phyloP scores from a whole-genome alignment of 129 eudicot genomes.

The Ambrosia trifida region DNA sequence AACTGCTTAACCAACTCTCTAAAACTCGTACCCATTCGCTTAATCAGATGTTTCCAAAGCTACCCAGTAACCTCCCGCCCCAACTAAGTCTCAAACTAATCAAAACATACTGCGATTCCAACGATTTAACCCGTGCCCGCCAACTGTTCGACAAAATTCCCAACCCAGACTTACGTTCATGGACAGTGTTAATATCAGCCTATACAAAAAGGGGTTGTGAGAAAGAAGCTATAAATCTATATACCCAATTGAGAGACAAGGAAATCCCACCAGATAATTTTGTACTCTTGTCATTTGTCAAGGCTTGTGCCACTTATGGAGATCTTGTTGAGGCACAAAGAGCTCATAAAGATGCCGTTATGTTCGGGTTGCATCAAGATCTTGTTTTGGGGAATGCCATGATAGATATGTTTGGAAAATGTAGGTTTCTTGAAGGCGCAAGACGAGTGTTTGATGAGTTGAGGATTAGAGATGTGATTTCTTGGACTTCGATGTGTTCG shows the following conservation, averaged over 20 bases:
- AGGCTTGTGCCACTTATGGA: constrained; percentile 59
- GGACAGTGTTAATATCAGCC: constrained; percentile 63
- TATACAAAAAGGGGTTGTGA: constrained; percentile 49
- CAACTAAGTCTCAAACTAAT: constrained; percentile 53
- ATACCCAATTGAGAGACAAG: constrained; percentile 39
- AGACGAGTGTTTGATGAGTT: constrained; percentile 44
- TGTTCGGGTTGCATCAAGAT: constrained; percentile 47
- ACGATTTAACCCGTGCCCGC: constrained; percentile 69
- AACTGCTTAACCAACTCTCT: neutral
- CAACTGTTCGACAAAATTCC: constrained; percentile 69
- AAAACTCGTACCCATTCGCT: constrained; percentile 19
- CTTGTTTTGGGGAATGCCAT: constrained; percentile 56
- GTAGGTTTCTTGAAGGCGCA: constrained; percentile 51
- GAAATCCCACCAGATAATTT: constrained; percentile 53
- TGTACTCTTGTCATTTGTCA: constrained; percentile 53
- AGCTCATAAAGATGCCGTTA: constrained; percentile 42
- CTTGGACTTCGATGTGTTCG: constrained; percentile 68
- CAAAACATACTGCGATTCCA: constrained; percentile 41
- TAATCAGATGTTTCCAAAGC: constrained; percentile 46
- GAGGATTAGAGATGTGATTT: constrained; percentile 51
- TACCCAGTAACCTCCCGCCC: constrained; percentile 61
- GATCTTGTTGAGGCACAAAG: constrained; percentile 53
- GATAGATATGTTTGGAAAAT: constrained; percentile 64
- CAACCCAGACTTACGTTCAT: constrained; percentile 60
- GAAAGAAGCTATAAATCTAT: constrained; percentile 56